Evolutionary conservation across 805 yeast genomes (phyloP), one percentile per base, ranked within the genome.

Genomic region (Novakomyces olei): DNA sequence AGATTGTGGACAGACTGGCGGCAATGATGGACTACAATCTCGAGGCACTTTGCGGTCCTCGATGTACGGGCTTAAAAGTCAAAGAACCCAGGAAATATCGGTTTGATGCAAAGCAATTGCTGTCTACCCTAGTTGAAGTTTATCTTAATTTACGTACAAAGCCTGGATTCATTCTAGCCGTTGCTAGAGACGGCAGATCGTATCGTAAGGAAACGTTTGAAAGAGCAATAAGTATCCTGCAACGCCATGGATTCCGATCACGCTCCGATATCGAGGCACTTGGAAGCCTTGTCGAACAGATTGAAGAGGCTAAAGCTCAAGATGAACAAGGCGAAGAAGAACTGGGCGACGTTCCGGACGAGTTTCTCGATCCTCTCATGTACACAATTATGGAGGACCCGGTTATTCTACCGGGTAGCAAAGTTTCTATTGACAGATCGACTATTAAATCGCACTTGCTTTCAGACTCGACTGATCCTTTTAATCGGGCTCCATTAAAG

Each of bases 381-480:
- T 88, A 63, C 51, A 78, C 94, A 1, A 49, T 88, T 31, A 88
- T 88, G 98, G 76, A 72, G 43, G 92, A 88, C 49, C 99, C 99
- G 0, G 98, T 88, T 4, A 73, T 66, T n/a, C 61, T 88, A 44
- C 99, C 99, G 5, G 61, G 77, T 5, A 79, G 94, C 1, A 74
- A 69, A 40, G 68, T 83, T 14, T 69, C 72, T 31, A 79, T 88
- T 44, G 99, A 88, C 50, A 61, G 91, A 48, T 65, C 88, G 24
- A 88, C 95, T 2, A 77, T 88, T 44, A 85, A 81, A 48, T 78
- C 93, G 3, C 98, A 88, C 59, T 58, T 88, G 37, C 63, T 88
- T 50, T 79, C 85, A 56, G 96, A 88, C 55, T 69, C 92, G 1
- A 88, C 93, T 0, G 99, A 88, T 57, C 99, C 99, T 14, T 88